These are phyloP conservation scores for Zostera marina DNA, from an alignment of 116 monocot genomes.

Conservation along the genomic window DNA sequence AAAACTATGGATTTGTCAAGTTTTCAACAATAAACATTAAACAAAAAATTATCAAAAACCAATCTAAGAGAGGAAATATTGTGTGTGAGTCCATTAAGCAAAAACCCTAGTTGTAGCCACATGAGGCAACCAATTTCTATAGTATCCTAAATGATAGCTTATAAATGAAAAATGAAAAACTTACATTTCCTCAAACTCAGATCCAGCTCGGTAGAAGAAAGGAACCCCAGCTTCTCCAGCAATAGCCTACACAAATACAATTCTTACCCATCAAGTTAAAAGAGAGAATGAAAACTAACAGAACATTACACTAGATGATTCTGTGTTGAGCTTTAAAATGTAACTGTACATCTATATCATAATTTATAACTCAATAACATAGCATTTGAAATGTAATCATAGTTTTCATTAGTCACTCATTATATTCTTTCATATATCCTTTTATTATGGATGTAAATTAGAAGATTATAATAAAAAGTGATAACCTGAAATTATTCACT, in stretches of 20 bases:
- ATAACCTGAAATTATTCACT: background rate
- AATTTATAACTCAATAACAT: too few relatives aligned
- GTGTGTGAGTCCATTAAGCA: too few relatives aligned
- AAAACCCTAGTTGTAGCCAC: too few relatives aligned
- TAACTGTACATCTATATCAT: too few relatives aligned
- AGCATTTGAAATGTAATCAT: too few relatives aligned
- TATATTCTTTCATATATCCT: constrained; percentile 1
- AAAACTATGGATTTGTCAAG: too few relatives aligned
- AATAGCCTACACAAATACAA: constrained; percentile 49
- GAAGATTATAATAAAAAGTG: background rate
- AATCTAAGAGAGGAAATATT: too few relatives aligned
- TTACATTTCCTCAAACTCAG: constrained; percentile 99
- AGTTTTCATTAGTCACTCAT: background rate
- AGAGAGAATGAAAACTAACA: background rate
- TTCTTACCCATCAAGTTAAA: background rate
- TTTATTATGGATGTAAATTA: background rate
- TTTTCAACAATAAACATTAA: too few relatives aligned
- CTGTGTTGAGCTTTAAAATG: too few relatives aligned
- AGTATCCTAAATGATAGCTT: background rate
- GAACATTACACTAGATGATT: background rate
- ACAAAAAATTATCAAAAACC: too few relatives aligned
- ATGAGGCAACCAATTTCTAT: too few relatives aligned
- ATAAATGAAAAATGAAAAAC: constrained; percentile 5
- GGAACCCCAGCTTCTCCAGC: constrained; percentile 99
- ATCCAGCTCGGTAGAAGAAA: constrained; percentile 96